Base-by-base conservation (phyloP, 164 flowering plant species). In the Liriodendron chinense region DNA sequence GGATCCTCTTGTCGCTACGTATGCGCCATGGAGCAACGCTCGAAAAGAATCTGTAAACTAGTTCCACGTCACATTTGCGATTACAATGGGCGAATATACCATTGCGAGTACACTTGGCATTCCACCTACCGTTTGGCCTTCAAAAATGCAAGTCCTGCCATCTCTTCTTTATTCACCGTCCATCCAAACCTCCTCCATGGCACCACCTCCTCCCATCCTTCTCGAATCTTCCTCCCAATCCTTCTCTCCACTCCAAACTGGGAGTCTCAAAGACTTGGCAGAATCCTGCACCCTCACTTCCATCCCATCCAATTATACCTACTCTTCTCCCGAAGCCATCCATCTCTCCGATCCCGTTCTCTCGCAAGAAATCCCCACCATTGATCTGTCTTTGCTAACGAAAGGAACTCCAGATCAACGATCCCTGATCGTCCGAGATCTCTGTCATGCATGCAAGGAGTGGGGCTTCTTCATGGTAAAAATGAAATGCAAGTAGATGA, bases 391-490 rank as follows among this genome's bases (percentile, higher is more conserved):
- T 47, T 62, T 83, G 13, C 85, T 89, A 71, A 77, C 78, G 7
- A 84, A 89, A 0, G 71, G 70, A 16, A 47, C 74, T 57, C 85
- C 84, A 7, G 66, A 82, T 64, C 89, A 82, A 80, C 88, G 93
- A 23, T 84, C 86, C 56, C 75, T 78, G 75, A 69, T 70, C 50
- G 71, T 93, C 76, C 78, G 76, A 0, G 81, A 86, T 26, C 86
- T 93, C 14, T 83, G 80, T 66, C 70, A 78, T 7, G 96, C 94
- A 0, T 91, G 95, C 68, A 77, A 73, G 9, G 89, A 91, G 1
- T 93, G 97, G 97, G 95, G 94, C 21, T 87, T 91, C 87, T 93
- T 93, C 86, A 82, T 84, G 88, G 94, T 92, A 84, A 1, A 9
- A 50, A 50, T 50, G 2, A 50, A 14, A 9, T 14, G 57, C 34